Percentiles rank a stretch among this genome's conserved stretches.
phyloP scores from a whole-genome alignment of 1,284 basidiomycete genomes.

The Cryptococcus sp. region DNA sequence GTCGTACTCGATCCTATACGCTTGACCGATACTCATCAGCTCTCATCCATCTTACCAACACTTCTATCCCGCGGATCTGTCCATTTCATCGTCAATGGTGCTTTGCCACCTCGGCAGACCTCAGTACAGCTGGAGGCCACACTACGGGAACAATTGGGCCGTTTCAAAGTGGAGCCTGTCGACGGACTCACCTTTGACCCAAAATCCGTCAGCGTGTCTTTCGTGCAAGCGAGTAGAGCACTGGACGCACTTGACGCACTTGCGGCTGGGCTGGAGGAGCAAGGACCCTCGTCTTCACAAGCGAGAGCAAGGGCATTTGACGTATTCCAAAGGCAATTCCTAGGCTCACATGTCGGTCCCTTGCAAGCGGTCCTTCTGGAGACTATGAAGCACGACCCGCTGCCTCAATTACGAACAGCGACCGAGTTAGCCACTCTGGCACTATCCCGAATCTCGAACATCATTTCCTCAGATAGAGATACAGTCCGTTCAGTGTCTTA shows the following conservation, averaged over 20 bases:
- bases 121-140: conserved; percentile 18
- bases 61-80: conserved; percentile 25
- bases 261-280: conserved; percentile 19
- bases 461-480: conserved; percentile 31
- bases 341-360: conserved; percentile 40
- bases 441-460: conserved; percentile 25
- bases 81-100: conserved; percentile 43
- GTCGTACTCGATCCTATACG: conserved; percentile 50
- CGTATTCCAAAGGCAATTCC: conserved; percentile 42
- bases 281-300: conserved; percentile 10
- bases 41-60: conserved; percentile 24
- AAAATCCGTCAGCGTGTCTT: conserved; percentile 17
- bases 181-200: conserved; percentile 5
- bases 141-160: conserved; percentile 22
- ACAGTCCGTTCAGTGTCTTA: conserved; percentile 19
- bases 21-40: conserved; percentile 25
- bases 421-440: conserved; percentile 21
- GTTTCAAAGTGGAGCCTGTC: conserved; percentile 11
- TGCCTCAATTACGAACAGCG: conserved; percentile 28
- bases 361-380: conserved; percentile 27
- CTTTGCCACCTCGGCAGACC: conserved; percentile 26
- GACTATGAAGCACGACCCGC: conserved; percentile 3
- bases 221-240: conserved; percentile 39
- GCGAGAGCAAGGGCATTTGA: conserved; percentile 31
- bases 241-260: conserved; percentile 40